Evolutionary conservation across 306 rosid species (phyloP), one percentile per base, ranked within the genome.

Genomic region (Pyrus bretschneideri): DNA sequence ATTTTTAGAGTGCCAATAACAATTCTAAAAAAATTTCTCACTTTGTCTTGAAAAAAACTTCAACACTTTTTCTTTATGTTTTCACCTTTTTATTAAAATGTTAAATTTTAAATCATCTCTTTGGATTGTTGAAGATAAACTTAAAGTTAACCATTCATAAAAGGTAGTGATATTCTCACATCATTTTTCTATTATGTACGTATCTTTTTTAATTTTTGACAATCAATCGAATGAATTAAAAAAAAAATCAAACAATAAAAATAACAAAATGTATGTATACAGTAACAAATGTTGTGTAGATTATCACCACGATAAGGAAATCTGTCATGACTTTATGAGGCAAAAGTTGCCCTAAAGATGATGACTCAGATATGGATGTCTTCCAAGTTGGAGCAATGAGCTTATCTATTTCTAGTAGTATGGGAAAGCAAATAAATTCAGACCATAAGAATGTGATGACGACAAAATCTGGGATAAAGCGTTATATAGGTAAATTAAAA

Each of bases 381-480:
- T 80, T 79, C 85, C 78, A 87, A 77, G 62, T 83, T 83, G 75
- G 93, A 70, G 40, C 97, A 45, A 80, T 83, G 75, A 72, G 40
- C 97, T 95, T 95, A 95, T 95, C 96, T 83, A 79, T 77, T 83
- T 87, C 80, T 74, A 51, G 81, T 65, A 80, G 78, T 65, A 81
- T 71, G 76, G 80, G 78, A 82, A 80, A 76, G 80, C 79, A 44
- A 82, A 82, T 22, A 58, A 86, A 83, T 83, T 79, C 27, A 60
- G 88, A 83, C 95, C 91, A 78, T 85, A 83, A 73, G 81, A 59
- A 84, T 67, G 31, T 69, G 88, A 90, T 78, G 62, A 70, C 65
- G 86, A 82, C 87, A 83, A 69, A 75, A 73, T 31, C 67, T 57
- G 42, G 76, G 76, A 82, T 79, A 80, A 65, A 69, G 76, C 15